Evolutionary conservation across 1,284 basidiomycete species (phyloP).

Genomic region (Boletus mariae): DNA sequence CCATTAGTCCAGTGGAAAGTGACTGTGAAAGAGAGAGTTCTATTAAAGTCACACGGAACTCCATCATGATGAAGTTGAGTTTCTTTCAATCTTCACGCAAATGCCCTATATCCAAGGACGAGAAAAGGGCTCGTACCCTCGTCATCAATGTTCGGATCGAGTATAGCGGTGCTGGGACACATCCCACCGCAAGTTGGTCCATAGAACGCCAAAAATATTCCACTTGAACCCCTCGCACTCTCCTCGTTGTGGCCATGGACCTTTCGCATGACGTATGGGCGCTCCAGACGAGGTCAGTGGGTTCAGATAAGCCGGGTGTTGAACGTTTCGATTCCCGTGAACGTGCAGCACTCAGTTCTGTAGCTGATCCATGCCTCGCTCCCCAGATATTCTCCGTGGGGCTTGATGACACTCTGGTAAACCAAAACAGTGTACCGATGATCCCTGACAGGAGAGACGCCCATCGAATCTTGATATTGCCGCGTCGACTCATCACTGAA

Average conservation of each 20-base stretch:
- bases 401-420: neutral
- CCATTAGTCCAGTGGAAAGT: too few species aligned
- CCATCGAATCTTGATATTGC: conserved; percentile 8
- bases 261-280: conserved; percentile 6
- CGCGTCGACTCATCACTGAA: neutral
- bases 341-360: neutral
- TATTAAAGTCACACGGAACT: too few species aligned
- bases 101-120: neutral
- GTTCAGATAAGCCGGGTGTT: too few species aligned
- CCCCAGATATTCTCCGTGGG: neutral
- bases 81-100: neutral
- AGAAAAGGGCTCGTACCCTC: neutral
- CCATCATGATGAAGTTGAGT: too few species aligned
- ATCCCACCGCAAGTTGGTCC: neutral
- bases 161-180: neutral
- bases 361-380: neutral
- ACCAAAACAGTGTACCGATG: neutral
- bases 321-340: neutral
- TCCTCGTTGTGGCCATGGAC: conserved; percentile 13
- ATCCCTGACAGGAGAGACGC: conserved; percentile 4
- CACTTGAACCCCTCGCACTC: conserved; percentile 1
- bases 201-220: neutral
- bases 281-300: neutral
- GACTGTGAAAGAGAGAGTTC: too few species aligned
- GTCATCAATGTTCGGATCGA: too few species aligned